Percentiles rank a stretch among this genome's conserved stretches.
phyloP scores from a whole-genome alignment of 2,329 filamentous ascomycete genomes.

The Cyclaneusma minus region DNA sequence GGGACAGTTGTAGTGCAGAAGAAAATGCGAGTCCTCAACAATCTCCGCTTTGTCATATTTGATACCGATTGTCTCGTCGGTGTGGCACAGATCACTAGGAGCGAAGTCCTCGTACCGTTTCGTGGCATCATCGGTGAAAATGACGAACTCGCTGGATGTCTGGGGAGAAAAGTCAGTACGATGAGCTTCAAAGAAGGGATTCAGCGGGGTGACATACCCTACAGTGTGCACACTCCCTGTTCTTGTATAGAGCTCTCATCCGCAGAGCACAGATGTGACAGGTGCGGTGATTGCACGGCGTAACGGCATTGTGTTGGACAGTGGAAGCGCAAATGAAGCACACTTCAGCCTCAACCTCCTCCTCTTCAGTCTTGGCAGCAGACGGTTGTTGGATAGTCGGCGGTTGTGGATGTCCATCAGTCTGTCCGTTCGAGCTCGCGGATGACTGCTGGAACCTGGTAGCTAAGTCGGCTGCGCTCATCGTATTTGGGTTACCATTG shows the following conservation, averaged over 20 bases:
- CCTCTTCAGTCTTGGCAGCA: constrained; percentile 19
- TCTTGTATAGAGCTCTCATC: constrained; percentile 89
- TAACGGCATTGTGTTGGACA: constrained; percentile 73
- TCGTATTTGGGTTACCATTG: constrained; percentile 3
- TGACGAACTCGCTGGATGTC: constrained; percentile 35
- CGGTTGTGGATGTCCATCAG: constrained; percentile 1
- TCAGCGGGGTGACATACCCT: constrained; percentile 40
- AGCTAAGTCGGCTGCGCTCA: constrained; percentile 8
- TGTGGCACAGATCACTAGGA: constrained; percentile 55
- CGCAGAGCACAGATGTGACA: constrained; percentile 92
- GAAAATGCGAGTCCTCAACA: constrained; percentile 73
- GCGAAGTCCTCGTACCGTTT: constrained; percentile 81
- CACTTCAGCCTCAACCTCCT: constrained; percentile 55
- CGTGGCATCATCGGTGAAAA: constrained; percentile 74
- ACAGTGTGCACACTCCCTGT: constrained; percentile 91
- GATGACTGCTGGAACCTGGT: constrained; percentile 5
- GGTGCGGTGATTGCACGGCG: constrained; percentile 90
- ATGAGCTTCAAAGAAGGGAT: background rate
- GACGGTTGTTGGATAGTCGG: constrained; percentile 1
- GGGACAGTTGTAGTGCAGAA: constrained; percentile 90
- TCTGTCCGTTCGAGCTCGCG: background rate
- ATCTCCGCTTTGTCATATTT: constrained; percentile 81
- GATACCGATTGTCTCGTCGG: constrained; percentile 78
- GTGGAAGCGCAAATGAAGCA: constrained; percentile 97
- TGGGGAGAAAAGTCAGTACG: constrained; percentile 1